Evolutionary conservation across 2,329 filamentous ascomycete genomes (phyloP), one percentile per base, ranked within the genome.

Genomic region (Epichloe aotearoae): DNA sequence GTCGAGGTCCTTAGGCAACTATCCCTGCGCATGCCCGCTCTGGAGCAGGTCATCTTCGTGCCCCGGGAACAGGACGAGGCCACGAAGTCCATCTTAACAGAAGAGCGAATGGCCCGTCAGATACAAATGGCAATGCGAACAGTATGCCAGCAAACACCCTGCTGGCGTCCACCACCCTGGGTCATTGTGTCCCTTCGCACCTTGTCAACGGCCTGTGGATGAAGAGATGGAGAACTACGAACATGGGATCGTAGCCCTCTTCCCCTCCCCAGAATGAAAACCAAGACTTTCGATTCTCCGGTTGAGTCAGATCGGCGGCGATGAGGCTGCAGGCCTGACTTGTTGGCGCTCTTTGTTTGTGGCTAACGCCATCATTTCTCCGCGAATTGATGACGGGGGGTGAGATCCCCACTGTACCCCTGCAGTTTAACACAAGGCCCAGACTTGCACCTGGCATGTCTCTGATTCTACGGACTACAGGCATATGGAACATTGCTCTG

Each of bases 41-140:
- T 75, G 5, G 58, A 69, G 50, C 68, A 70, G 54, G 62, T 76
- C 42, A 61, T 72, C 40, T 70, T 76, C 50, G 67, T 76, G 40
- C 69, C 69, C 20, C 61, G 64, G 19, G 65, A 67, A 34, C 63
- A 66, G 40, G 66, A 69, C 44, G 52, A 59, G 20, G 57, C 61
- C 37, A 55, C 56, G 26, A 59, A 65, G 40, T 60, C 64, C 6
- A 54, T 56, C 33, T 59, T 67, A 46, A 59, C 60, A 4, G 60
- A 64, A 44, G 60, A 63, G 47, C 61, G 66, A 36, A 64, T 74
- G 55, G 61, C 61, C 20, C 57, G 60, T 38, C 68, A 70, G 53
- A 62, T 73, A 19, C 51, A 64, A 49, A 63, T 61, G 12, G 69
- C 69, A 10, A 57, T 72, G 38, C 53, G 53, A 10, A 62, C 60